phyloP scores from a whole-genome alignment of 306 rosid genomes.

The Styphnolobium japonicum region DNA sequence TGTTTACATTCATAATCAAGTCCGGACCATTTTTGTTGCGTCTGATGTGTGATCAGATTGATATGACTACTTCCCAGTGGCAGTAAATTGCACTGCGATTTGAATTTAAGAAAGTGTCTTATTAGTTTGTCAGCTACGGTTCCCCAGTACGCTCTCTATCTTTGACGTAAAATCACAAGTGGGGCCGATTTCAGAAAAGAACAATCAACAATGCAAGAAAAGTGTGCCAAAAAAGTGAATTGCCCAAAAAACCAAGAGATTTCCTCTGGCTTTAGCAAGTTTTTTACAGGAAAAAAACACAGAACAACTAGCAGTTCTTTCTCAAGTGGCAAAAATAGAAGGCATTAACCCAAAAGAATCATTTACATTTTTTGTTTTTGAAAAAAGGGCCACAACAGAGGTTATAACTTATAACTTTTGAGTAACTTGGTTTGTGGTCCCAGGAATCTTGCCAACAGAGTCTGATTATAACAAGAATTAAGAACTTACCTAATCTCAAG shows the following conservation, averaged over 20 bases:
- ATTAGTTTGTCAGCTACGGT: conserved; percentile 13
- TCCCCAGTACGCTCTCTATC: not conserved
- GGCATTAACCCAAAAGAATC: not conserved
- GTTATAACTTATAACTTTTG: not conserved
- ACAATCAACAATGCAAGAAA: conserved; percentile 25
- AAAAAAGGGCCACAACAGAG: not conserved
- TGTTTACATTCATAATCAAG: conserved; percentile 10
- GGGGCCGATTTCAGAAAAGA: conserved; percentile 14
- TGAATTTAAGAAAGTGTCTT: conserved; percentile 24
- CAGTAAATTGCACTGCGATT: conserved; percentile 25
- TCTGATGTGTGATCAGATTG: conserved; percentile 19
- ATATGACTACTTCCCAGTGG: conserved; percentile 22
- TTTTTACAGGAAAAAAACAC: conserved; percentile 21
- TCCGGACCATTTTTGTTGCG: conserved; percentile 15
- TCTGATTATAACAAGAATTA: not conserved
- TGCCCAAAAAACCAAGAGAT: not conserved
- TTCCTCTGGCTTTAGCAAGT: not conserved
- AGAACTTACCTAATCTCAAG: not conserved
- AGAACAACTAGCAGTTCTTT: not conserved
- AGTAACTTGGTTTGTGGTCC: not conserved
- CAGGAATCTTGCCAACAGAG: conserved; percentile 10
- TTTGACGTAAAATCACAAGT: not conserved
- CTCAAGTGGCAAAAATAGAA: conserved; percentile 1
- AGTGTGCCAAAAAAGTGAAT: conserved; percentile 11
- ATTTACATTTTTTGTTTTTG: not conserved